phyloP scores from a whole-genome alignment of 2,329 filamentous ascomycete genomes.

The Ceratocystiopsis brevicomis region DNA sequence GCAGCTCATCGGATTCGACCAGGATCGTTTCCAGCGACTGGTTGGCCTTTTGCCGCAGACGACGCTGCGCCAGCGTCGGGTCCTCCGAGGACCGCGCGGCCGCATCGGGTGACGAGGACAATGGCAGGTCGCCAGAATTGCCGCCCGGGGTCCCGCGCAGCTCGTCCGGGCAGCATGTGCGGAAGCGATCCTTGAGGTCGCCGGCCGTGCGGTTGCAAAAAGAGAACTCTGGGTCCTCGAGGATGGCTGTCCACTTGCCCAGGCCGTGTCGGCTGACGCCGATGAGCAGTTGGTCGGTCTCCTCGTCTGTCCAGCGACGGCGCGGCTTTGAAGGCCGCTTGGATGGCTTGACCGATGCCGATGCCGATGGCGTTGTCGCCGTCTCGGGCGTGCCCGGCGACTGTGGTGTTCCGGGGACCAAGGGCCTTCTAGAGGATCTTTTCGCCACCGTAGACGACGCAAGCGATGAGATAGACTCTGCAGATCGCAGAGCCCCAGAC shows the following conservation, averaged over 20 bases:
- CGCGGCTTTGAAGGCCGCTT: conserved; percentile 37
- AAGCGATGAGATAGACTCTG: too few relatives aligned
- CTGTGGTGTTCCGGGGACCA: background rate
- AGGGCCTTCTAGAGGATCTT: too few relatives aligned
- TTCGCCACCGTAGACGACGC: too few relatives aligned
- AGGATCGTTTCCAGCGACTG: conserved; percentile 37
- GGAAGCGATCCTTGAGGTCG: conserved; percentile 46
- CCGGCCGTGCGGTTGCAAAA: conserved; percentile 43
- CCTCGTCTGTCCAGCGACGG: conserved; percentile 45
- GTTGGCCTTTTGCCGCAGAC: conserved; percentile 25
- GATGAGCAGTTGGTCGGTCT: conserved; percentile 41
- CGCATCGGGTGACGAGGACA: conserved; percentile 1
- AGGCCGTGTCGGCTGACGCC: conserved; percentile 44
- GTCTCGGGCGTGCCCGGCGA: background rate
- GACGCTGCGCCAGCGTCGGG: background rate
- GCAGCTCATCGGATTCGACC: conserved; percentile 24
- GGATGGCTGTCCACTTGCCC: conserved; percentile 45
- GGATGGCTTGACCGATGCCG: conserved; percentile 21
- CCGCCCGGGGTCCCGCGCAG: conserved; percentile 23
- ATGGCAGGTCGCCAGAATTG: background rate
- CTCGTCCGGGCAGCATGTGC: conserved; percentile 45
- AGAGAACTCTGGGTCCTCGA: conserved; percentile 39
- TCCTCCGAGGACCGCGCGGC: background rate
- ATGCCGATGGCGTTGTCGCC: conserved; percentile 5
- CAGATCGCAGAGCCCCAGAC: too few relatives aligned